Percentiles rank a stretch among this genome's conserved stretches.
These are phyloP conservation scores for Neurospora intermedia DNA, from an alignment of 495 filamentous ascomycete genomes.

Conservation along the genomic window DNA sequence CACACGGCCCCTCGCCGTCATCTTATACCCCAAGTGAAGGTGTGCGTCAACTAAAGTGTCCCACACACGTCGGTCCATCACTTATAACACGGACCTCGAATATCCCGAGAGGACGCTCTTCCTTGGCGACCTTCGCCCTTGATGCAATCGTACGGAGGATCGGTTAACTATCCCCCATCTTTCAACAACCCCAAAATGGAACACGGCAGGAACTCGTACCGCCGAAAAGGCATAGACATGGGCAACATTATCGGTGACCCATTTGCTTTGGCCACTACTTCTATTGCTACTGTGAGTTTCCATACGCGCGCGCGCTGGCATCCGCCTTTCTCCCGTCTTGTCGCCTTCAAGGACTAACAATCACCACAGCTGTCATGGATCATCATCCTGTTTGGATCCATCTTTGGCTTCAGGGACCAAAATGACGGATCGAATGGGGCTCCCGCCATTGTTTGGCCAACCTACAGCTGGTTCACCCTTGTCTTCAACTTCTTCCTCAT, in stretches of 20 bases:
- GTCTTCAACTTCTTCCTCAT: constrained; percentile 79
- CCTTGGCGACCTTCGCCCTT: constrained; percentile 23
- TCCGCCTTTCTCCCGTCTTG: background rate
- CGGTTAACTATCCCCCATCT: constrained; percentile 61
- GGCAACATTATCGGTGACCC: constrained; percentile 93
- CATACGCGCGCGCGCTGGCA: background rate
- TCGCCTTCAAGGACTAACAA: constrained; percentile 13
- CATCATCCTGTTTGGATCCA: constrained; percentile 77
- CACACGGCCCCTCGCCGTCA: background rate
- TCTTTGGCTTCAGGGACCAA: constrained; percentile 49
- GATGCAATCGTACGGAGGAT: constrained; percentile 61
- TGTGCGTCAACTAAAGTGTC: constrained; percentile 21
- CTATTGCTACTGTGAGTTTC: constrained; percentile 75
- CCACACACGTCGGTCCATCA: constrained; percentile 1
- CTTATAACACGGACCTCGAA: constrained; percentile 7
- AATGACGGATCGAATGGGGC: background rate
- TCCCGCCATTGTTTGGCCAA: constrained; percentile 47
- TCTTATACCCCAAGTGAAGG: constrained; percentile 9
- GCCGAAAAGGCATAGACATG: constrained; percentile 53
- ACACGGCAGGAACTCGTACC: constrained; percentile 44
- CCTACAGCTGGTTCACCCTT: constrained; percentile 82
- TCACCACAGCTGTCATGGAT: constrained; percentile 78
- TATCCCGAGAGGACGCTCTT: background rate
- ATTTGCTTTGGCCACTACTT: constrained; percentile 88
- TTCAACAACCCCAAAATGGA: constrained; percentile 64